Percentiles rank a stretch among this genome's conserved stretches.
Conservation (phyloP, 2,329 filamentous ascomycete genomes). For the Aschersonia sp. region DNA sequence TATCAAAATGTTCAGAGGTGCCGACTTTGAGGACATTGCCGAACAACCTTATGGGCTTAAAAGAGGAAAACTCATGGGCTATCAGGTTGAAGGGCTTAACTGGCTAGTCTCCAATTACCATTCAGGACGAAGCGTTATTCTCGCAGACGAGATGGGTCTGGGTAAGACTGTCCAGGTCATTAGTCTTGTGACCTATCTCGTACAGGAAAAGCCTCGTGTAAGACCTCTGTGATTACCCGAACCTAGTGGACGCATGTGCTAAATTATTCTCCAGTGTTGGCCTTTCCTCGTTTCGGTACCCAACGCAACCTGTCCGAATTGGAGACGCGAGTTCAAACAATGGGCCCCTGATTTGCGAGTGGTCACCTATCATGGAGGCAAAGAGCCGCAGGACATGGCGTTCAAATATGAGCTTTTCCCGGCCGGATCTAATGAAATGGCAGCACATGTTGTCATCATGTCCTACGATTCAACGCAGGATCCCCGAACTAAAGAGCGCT, state of each 20-base stretch:
- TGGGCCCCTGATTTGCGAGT: slow-evolving; percentile 80
- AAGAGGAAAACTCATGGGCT: slow-evolving; percentile 77
- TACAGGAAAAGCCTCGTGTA: slow-evolving; percentile 44
- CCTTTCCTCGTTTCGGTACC: slow-evolving; percentile 89
- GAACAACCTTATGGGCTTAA: slow-evolving; percentile 60
- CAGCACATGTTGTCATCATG: slow-evolving; percentile 83
- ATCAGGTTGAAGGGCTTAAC: slow-evolving; percentile 85
- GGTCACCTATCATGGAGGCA: slow-evolving; percentile 82
- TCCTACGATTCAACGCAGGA: slow-evolving; percentile 86
- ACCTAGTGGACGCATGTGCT: background rate
- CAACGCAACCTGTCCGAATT: slow-evolving; percentile 93
- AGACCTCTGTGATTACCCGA: background rate
- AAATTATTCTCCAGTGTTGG: slow-evolving; percentile 42
- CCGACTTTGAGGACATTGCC: slow-evolving; percentile 54
- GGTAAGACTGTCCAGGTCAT: slow-evolving; percentile 96
- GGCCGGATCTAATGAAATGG: slow-evolving; percentile 46
- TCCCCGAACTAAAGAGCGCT: slow-evolving; percentile 47
- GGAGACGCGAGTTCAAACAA: slow-evolving; percentile 88
- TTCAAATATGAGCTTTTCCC: slow-evolving; percentile 80
- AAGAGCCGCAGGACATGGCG: slow-evolving; percentile 58
- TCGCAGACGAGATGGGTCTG: slow-evolving; percentile 96
- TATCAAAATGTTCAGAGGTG: slow-evolving; percentile 49
- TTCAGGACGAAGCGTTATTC: slow-evolving; percentile 66
- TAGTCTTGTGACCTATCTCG: slow-evolving; percentile 60
- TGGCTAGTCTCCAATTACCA: slow-evolving; percentile 92